Base-by-base conservation (phyloP, 2,329 filamentous ascomycete species). In the Cephalotrichum gorgonifer region DNA sequence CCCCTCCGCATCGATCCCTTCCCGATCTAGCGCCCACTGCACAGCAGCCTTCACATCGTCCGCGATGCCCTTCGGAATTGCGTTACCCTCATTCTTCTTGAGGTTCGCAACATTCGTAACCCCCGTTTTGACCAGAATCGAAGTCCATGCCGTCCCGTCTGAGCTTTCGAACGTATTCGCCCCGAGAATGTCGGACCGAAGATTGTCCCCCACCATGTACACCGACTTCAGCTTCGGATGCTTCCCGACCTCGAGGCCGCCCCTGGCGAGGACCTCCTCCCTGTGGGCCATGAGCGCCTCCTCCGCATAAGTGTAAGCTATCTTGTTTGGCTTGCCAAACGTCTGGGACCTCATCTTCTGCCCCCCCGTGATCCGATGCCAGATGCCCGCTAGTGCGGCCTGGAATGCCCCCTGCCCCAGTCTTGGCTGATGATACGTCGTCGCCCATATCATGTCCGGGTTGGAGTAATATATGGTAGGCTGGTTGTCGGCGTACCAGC, bases 201-300 rank as follows among this genome's bases (percentile, higher is more conserved):
- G 86, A 59, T 91, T 91, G 60, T 91, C 86, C 6, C 93, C 93
- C 39, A 97, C 79, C 91, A 97, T 97, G 66, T 95, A 97, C 11
- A 97, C 89, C 41, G 75, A 78, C 58, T 74, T 73, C 49, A 95
- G 65, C n/a, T 75, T 73, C 20, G 59, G 63, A 3, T 54, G 57
- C 33, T 49, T 35, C 4, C 45, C 42, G 31, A 47, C n/a, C 38
- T 49, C 15, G 55, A 47, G 33, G 52, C 39, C 22, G 53, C 52
- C 20, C 45, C 47, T 23, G 3, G 39, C n/a, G 44, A 81, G 68
- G 23, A 79, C 52, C 15, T 65, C 60, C 22, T 71, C 64, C 20
- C 85, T 72, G 61, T 86, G 81, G 51, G 68, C 67, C 48, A 79
- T 67, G 47, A 97, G 71, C 47, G 86, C 76, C 46, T 78, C 74